Percentiles rank a stretch among this genome's conserved stretches.
Evolutionary conservation across 306 rosid species (phyloP).

Genomic region (Begonia fuchsioides): DNA sequence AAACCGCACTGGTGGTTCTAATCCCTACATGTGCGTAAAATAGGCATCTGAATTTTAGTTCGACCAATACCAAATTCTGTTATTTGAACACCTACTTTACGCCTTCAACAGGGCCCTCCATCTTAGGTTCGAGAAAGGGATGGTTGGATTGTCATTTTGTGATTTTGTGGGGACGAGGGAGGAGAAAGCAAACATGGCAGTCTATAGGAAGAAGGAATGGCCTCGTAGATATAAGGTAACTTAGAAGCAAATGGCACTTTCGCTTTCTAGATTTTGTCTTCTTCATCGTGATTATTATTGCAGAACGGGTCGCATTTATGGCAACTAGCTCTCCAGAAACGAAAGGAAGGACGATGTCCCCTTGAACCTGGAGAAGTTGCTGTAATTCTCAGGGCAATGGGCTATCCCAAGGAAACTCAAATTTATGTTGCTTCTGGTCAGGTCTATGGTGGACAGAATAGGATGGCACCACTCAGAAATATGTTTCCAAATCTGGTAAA

Average conservation of each 20-base stretch:
- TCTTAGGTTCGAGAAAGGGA: conserved; percentile 97
- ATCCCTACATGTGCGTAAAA: conserved; percentile 75
- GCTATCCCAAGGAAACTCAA: conserved; percentile 94
- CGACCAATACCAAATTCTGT: conserved; percentile 9
- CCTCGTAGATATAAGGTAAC: conserved; percentile 94
- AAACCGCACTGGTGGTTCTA: conserved; percentile 83
- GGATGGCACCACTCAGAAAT: conserved; percentile 94
- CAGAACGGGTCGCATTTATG: conserved; percentile 99
- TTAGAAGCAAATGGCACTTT: conserved; percentile 8
- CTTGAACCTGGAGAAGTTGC: conserved; percentile 99
- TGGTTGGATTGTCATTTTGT: conserved; percentile 96
- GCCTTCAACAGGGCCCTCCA: conserved; percentile 77
- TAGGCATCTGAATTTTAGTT: conserved; percentile 12
- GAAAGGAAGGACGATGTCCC: conserved; percentile 98
- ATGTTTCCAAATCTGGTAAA: conserved; percentile 89
- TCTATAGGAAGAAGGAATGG: conserved; percentile 92
- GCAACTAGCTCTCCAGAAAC: conserved; percentile 96
- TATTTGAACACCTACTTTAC: conserved; percentile 11
- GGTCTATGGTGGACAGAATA: conserved; percentile 96
- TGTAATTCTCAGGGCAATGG: conserved; percentile 95
- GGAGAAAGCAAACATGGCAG: conserved; percentile 89
- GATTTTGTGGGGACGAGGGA: conserved; percentile 98
- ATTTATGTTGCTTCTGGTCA: conserved; percentile 98
- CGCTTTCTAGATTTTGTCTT: conserved; percentile 8
- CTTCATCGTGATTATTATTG: conserved; percentile 20